Percentiles rank a stretch among this genome's conserved stretches.
phyloP scores from a whole-genome alignment of 495 filamentous ascomycete species.

The Talaromyces trachyspermus region DNA sequence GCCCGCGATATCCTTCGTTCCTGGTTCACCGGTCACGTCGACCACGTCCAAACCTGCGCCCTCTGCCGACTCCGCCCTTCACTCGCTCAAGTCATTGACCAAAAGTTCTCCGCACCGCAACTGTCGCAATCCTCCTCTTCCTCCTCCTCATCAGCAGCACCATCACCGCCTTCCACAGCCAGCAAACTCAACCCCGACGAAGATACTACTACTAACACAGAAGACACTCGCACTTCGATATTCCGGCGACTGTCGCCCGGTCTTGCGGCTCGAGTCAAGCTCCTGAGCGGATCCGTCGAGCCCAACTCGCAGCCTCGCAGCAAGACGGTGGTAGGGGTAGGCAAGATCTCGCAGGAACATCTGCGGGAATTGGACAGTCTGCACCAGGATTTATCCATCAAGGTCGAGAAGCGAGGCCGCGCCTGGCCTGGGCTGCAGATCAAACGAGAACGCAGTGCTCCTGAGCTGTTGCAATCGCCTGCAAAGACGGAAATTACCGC shows the following conservation, averaged over 20 bases:
- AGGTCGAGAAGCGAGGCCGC: slow-evolving; percentile 53
- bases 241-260: slow-evolving; percentile 54
- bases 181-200: background rate
- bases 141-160: background rate
- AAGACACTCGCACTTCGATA: slow-evolving; percentile 22
- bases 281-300: slow-evolving; percentile 54
- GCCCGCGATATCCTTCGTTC: slow-evolving; percentile 34
- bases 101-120: slow-evolving; percentile 14
- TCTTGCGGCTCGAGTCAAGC: slow-evolving; percentile 68
- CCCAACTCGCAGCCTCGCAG: slow-evolving; percentile 25
- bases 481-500: slow-evolving; percentile 17
- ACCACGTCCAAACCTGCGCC: slow-evolving; percentile 20
- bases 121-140: slow-evolving; percentile 4
- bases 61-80: slow-evolving; percentile 21
- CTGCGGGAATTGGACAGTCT: slow-evolving; percentile 59
- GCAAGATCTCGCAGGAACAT: slow-evolving; percentile 67
- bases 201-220: too few relatives aligned
- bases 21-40: slow-evolving; percentile 23
- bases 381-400: slow-evolving; percentile 49
- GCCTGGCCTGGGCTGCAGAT: slow-evolving; percentile 48
- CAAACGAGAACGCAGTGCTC: slow-evolving; percentile 11
- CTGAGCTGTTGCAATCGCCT: slow-evolving; percentile 15
- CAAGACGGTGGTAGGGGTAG: slow-evolving; percentile 37
- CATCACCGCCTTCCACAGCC: background rate
- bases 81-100: slow-evolving; percentile 16